These are phyloP conservation scores for Mycena vulgaris DNA, from an alignment of 768 basidiomycete genomes.

Conservation along the genomic window DNA sequence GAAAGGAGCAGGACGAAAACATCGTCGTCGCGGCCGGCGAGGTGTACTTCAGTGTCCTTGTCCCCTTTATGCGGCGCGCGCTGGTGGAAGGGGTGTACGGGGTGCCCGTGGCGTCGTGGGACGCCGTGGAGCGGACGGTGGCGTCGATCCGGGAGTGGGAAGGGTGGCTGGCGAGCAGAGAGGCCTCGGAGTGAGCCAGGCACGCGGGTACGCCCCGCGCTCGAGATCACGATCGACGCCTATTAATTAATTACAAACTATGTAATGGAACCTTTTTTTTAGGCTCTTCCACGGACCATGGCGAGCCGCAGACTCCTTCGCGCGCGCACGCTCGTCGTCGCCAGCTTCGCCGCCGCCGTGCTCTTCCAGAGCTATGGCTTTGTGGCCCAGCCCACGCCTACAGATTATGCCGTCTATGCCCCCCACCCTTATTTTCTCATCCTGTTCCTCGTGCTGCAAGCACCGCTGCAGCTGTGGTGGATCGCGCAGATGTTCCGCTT, in stretches of 20 bases:
- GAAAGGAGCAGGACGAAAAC: conserved; percentile 48
- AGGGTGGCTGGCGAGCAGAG: conserved; percentile 36
- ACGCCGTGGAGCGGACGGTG: conserved; percentile 38
- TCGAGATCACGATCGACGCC: not conserved
- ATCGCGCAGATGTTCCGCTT: conserved; percentile 17
- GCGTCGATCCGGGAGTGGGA: conserved; percentile 55
- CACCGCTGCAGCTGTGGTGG: conserved; percentile 27
- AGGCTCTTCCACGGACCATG: conserved; percentile 14
- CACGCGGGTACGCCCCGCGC: conserved; percentile 3
- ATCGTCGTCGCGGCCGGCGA: conserved; percentile 64
- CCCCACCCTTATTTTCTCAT: conserved; percentile 31
- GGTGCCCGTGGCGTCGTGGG: conserved; percentile 42
- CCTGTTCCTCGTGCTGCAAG: conserved; percentile 24
- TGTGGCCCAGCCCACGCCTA: not conserved
- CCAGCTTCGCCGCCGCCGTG: not conserved
- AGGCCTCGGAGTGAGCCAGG: not conserved
- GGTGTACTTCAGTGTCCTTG: conserved; percentile 73
- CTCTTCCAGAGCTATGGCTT: conserved; percentile 3
- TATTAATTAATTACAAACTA: not conserved
- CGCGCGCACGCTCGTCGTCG: conserved; percentile 15
- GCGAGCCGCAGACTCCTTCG: conserved; percentile 5
- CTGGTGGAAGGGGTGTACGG: conserved; percentile 85
- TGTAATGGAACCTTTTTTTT: not conserved
- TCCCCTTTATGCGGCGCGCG: conserved; percentile 81
- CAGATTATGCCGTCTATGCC: conserved; percentile 11